Evolutionary conservation across 2,329 filamentous ascomycete species (phyloP).

Genomic region (Fusarium domesticum): DNA sequence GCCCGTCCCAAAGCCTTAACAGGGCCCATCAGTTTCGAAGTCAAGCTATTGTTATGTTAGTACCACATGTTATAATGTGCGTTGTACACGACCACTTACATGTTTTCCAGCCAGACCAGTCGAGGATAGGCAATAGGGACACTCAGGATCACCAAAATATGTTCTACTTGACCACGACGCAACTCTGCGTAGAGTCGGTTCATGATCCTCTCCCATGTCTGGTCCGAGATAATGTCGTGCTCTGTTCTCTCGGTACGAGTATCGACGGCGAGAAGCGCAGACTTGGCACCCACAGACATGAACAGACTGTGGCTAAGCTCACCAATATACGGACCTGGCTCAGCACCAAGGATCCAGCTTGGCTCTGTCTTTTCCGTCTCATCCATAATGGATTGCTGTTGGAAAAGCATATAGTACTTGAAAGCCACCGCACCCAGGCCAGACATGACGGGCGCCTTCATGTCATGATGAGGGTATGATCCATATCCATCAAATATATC

Average conservation of each 20-base stretch:
- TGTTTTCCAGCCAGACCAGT: slow-evolving; percentile 67
- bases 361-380: slow-evolving; percentile 83
- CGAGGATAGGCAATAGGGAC: slow-evolving; percentile 81
- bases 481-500: slow-evolving; percentile 90
- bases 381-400: slow-evolving; percentile 82
- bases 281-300: slow-evolving; percentile 73
- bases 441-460: slow-evolving; percentile 84
- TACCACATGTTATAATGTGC: not conserved
- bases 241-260: slow-evolving; percentile 87
- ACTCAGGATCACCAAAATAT: slow-evolving; percentile 82
- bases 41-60: slow-evolving; percentile 57
- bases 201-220: slow-evolving; percentile 83
- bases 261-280: slow-evolving; percentile 84
- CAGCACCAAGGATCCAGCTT: slow-evolving; percentile 81
- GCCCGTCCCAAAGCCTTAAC: slow-evolving; percentile 83
- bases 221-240: slow-evolving; percentile 73
- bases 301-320: slow-evolving; percentile 83
- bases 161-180: slow-evolving; percentile 78
- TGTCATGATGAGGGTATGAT: slow-evolving; percentile 88
- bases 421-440: slow-evolving; percentile 89
- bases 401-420: slow-evolving; percentile 99
- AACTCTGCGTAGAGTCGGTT: slow-evolving; percentile 82
- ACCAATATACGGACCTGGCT: slow-evolving; percentile 84
- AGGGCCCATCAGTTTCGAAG: slow-evolving; percentile 80
- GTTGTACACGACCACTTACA: slow-evolving; percentile 46